Percentiles rank a stretch among this genome's conserved stretches.
phyloP scores from a whole-genome alignment of 2,329 filamentous ascomycete species.

The Fulvia fulva region DNA sequence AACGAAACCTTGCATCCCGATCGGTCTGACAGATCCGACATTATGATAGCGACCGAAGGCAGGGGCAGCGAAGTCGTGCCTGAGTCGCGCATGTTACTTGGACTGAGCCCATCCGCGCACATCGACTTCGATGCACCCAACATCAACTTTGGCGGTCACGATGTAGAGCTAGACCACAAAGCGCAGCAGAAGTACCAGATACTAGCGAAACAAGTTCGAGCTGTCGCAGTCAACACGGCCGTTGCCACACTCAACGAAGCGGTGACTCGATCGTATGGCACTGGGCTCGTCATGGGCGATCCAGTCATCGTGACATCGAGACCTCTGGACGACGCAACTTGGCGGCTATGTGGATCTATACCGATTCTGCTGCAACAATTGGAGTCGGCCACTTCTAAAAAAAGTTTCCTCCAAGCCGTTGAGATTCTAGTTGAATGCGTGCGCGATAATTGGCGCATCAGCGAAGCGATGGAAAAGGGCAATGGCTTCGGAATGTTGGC shows the following conservation, averaged over 20 bases:
- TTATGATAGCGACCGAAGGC: slow-evolving; percentile 79
- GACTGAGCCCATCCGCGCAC: slow-evolving; percentile 74
- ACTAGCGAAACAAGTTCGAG: slow-evolving; percentile 67
- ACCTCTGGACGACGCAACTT: slow-evolving; percentile 84
- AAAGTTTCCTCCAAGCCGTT: slow-evolving; percentile 71
- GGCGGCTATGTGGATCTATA: slow-evolving; percentile 88
- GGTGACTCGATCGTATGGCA: slow-evolving; percentile 72
- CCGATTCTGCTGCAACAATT: slow-evolving; percentile 80
- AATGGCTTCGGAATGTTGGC: slow-evolving; percentile 89
- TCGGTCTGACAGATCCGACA: slow-evolving; percentile 87
- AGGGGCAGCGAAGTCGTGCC: slow-evolving; percentile 79
- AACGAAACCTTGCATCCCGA: slow-evolving; percentile 88
- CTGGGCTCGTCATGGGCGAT: slow-evolving; percentile 76
- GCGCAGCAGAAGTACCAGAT: slow-evolving; percentile 50
- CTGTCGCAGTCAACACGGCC: slow-evolving; percentile 83
- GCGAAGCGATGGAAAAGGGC: slow-evolving; percentile 94
- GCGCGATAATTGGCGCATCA: slow-evolving; percentile 91
- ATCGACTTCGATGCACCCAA: slow-evolving; percentile 63
- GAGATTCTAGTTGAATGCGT: slow-evolving; percentile 83
- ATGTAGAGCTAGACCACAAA: slow-evolving; percentile 48
- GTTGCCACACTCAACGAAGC: slow-evolving; percentile 85
- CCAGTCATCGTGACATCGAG: slow-evolving; percentile 78
- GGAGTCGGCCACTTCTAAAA: slow-evolving; percentile 66
- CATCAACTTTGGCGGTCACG: slow-evolving; percentile 3
- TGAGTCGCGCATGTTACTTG: slow-evolving; percentile 76